These are phyloP conservation scores for Cadophora sp. DNA, from an alignment of 2,329 filamentous ascomycete species.

Conservation along the genomic window DNA sequence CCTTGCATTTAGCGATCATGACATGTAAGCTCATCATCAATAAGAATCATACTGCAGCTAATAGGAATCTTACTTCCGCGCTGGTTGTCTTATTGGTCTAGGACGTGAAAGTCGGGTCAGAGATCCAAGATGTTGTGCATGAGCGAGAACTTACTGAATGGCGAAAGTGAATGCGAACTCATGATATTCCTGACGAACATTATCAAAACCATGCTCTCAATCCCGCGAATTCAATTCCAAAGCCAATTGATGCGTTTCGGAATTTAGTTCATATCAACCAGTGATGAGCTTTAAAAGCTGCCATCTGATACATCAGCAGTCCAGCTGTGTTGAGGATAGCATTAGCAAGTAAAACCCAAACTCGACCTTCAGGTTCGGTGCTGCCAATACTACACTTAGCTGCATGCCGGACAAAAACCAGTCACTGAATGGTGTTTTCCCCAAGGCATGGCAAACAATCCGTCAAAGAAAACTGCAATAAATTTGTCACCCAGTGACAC, in stretches of 20 bases:
- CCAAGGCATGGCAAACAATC: not conserved
- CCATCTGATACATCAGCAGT: not conserved
- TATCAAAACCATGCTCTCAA: not conserved
- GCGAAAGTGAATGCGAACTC: slow-evolving; percentile 24
- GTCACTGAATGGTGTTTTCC: not conserved
- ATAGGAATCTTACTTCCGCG: not conserved
- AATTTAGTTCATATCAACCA: not conserved
- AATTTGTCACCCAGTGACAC: not conserved
- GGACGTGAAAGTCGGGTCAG: not conserved
- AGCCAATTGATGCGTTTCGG: not conserved
- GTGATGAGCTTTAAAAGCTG: not conserved
- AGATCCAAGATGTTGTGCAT: not conserved
- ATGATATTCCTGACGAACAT: slow-evolving; percentile 16
- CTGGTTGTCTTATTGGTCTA: slow-evolving; percentile 18
- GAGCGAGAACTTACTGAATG: slow-evolving; percentile 15
- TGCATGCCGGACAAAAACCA: not conserved
- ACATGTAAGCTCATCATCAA: slow-evolving; percentile 15
- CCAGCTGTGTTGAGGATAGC: not conserved
- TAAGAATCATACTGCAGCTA: not conserved
- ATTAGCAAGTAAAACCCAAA: not conserved
- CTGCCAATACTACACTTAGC: not conserved
- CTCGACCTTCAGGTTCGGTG: not conserved
- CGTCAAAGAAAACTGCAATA: not conserved
- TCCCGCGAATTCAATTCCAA: not conserved
- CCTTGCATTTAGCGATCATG: slow-evolving; percentile 13